These are phyloP conservation scores for Plasmodium ovale DNA, from an alignment of 169 alveolate genomes.

Conservation along the genomic window DNA sequence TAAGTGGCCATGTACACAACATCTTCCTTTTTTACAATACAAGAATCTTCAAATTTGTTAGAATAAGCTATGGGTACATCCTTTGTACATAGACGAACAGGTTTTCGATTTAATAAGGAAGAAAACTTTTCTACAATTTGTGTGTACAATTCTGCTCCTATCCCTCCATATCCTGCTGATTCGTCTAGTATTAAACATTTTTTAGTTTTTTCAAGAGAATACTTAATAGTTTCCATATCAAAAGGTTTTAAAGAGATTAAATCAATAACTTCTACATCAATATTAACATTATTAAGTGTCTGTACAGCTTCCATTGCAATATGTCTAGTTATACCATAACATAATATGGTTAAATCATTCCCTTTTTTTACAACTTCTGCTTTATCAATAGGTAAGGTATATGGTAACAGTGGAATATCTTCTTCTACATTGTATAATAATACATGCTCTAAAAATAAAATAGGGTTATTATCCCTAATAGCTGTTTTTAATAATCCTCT, in stretches of 20 bases:
- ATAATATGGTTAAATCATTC: slow-evolving; percentile 89
- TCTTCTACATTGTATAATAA: slow-evolving; percentile 89
- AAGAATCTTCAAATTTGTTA: slow-evolving; percentile 78
- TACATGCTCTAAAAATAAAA: slow-evolving; percentile 93
- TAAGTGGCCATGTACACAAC: slow-evolving; percentile 80
- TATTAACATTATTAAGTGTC: slow-evolving; percentile 84
- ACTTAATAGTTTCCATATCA: slow-evolving; percentile 88
- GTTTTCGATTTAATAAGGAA: slow-evolving; percentile 71
- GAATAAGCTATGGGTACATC: slow-evolving; percentile 85
- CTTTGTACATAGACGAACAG: slow-evolving; percentile 80
- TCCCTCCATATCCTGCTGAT: slow-evolving; percentile 93
- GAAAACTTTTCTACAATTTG: slow-evolving; percentile 82
- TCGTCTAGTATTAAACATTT: slow-evolving; percentile 93
- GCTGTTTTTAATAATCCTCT: slow-evolving; percentile 93
- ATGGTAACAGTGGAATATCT: slow-evolving; percentile 89
- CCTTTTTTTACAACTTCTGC: slow-evolving; percentile 92
- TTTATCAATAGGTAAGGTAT: slow-evolving; percentile 90
- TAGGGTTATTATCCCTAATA: slow-evolving; percentile 92
- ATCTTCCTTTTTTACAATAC: slow-evolving; percentile 79
- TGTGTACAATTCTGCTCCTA: slow-evolving; percentile 90
- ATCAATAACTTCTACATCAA: slow-evolving; percentile 91
- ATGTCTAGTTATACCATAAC: slow-evolving; percentile 90
- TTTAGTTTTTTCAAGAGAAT: slow-evolving; percentile 90
- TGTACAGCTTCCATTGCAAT: slow-evolving; percentile 91
- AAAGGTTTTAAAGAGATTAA: slow-evolving; percentile 91